Percentiles rank a stretch among this genome's conserved stretches.
Evolutionary conservation across 2,329 filamentous ascomycete genomes (phyloP).

Genomic region (Zalaria sp.): DNA sequence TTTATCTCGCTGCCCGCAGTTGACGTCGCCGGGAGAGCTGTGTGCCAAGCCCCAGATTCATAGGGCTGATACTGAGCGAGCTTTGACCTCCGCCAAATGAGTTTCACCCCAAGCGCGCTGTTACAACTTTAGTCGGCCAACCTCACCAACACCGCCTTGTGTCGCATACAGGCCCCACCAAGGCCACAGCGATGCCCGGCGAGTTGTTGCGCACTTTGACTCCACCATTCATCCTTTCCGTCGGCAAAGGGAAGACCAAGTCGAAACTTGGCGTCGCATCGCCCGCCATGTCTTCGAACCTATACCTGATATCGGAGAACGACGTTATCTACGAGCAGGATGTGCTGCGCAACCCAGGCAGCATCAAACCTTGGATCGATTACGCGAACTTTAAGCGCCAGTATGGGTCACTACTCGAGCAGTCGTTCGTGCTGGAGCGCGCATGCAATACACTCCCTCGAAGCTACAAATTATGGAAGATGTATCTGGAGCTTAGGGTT

Average conservation of each 20-base stretch:
- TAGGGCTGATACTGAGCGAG: too few relatives aligned
- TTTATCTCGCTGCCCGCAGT: too few relatives aligned
- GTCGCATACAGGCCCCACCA: too few relatives aligned
- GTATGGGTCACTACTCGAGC: slow-evolving; percentile 73
- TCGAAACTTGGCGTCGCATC: background rate
- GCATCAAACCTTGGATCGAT: slow-evolving; percentile 84
- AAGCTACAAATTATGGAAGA: slow-evolving; percentile 97
- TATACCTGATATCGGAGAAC: slow-evolving; percentile 53
- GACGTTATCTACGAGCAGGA: slow-evolving; percentile 96
- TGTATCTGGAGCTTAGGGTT: slow-evolving; percentile 77
- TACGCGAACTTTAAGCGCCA: slow-evolving; percentile 86
- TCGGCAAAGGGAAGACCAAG: slow-evolving; percentile 9
- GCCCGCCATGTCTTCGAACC: slow-evolving; percentile 17
- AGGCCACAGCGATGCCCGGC: slow-evolving; percentile 28
- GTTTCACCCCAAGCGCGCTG: background rate
- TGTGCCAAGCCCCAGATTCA: too few relatives aligned
- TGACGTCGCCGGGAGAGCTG: too few relatives aligned
- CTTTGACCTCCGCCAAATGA: too few relatives aligned
- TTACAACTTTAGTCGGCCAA: too few relatives aligned
- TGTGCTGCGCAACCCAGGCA: slow-evolving; percentile 70
- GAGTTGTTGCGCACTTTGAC: slow-evolving; percentile 29
- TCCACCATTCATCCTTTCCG: slow-evolving; percentile 13
- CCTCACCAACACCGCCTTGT: too few relatives aligned
- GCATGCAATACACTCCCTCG: slow-evolving; percentile 80
- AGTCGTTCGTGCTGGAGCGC: slow-evolving; percentile 77